Evolutionary conservation across 768 basidiomycete species (phyloP), one percentile per base, ranked within the genome.

Genomic region (Kwoniella dendrophila): DNA sequence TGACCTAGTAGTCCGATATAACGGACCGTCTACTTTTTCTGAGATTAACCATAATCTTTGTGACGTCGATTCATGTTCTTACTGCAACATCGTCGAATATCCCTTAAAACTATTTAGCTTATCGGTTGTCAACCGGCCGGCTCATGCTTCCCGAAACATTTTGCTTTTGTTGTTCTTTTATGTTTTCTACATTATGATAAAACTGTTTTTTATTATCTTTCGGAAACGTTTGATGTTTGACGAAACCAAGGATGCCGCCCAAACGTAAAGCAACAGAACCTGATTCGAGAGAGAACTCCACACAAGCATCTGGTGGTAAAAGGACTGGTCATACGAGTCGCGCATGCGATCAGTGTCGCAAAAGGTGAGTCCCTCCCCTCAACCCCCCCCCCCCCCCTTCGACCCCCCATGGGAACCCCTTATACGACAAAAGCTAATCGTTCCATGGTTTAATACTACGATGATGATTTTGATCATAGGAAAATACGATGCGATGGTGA

Each of bases 401-500:
- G 24, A 41, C 20, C 30, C 32, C 32, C 53, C 49, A 50, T 50
- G 30, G 30, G 30, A 32, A 16, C 36, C 24, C 53, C 2, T 16
- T 16, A 7, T 11, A 22, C 10, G 32, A 2, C 30, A n/a, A n/a
- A 5, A 22, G 10, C 44, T 44, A 5, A 32, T 5, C 43, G n/a
- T 3, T 44, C 11, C 34, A 7, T 22, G 22, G 3, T 12, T 47
- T 16, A 16, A 26, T 43, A 26, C 11, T 7, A 22, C 8, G 50
- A 18, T 53, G 41, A 36, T 44, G 30, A 38, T 16, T 41, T 33
- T 2, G 11, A 4, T 8, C 18, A 18, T n/a, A 66, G 65, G 10
- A 66, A 66, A 41, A 66, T 66, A 33, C 34, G 65, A 43, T 66
- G 65, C 32, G 65, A 66, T 59, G 65, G 59, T 7, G 16, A 22